Evolutionary conservation across 1,284 basidiomycete species (phyloP), one percentile per base, ranked within the genome.

Genomic region (Ustilago hordei): DNA sequence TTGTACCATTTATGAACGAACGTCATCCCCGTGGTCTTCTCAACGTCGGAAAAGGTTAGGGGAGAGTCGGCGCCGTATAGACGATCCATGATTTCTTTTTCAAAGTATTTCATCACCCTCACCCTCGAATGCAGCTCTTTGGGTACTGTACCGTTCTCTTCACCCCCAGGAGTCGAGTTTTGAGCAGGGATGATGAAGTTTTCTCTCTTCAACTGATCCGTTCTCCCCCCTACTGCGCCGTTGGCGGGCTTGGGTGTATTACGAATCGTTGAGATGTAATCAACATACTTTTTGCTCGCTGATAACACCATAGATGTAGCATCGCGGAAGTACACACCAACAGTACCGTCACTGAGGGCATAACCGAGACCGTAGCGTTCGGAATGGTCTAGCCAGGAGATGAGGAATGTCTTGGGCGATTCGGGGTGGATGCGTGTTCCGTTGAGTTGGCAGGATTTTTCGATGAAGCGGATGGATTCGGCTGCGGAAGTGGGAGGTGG

Each of bases 281-380:
- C 82, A 12, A 84, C 69, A 17, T 80, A 94, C 93, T 90, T 87
- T 86, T 93, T 95, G 82, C 92, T 91, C 1, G 95, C 91, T 23
- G 93, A 90, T 62, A 98, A 88, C 11, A 95, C 90, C 79, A 97
- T 88, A 15, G 91, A 93, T 8, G 94, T 94, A 80, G 92, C 94
- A 86, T 99, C 96, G 83, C 98, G 97, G 88, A 98, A 98, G 87
- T 98, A 92, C 23, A 98, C 93, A 8, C 95, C 95, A 34, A 98
- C 92, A 2, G 93, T 93, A 4, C 96, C 95, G 84, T 99, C 95
- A 35, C 93, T 95, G 82, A 99, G 89, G 1, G 94, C 94, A 86
- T 98, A 98, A 1, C 95, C 97, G 91, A 98, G 95, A 11, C 96
- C 97, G 87, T 98, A 99, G 88, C 97, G 97, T 87, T 95, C 94